Conservation (phyloP, 495 filamentous ascomycete species). For the Astrothelium macrocarpum region DNA sequence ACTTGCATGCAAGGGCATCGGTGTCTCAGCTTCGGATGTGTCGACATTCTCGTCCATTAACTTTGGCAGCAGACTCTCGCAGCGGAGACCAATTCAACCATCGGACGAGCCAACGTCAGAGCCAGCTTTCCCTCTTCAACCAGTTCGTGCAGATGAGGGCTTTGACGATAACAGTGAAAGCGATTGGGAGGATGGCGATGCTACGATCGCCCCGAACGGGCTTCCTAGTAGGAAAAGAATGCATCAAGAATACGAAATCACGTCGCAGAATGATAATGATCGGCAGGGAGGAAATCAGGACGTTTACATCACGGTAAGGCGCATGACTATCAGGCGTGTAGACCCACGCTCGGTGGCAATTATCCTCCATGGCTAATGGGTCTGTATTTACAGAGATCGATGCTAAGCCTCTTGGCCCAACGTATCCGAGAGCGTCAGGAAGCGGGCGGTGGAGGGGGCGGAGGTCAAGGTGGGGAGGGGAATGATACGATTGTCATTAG, state of each 20-base stretch:
- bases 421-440: conserved; percentile 34
- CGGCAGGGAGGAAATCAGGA: conserved; percentile 52
- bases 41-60: conserved; percentile 33
- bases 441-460: conserved; percentile 14
- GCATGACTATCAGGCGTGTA: no score
- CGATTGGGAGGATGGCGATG: conserved; percentile 23
- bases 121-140: conserved; percentile 2
- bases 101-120: conserved; percentile 9
- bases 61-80: conserved; percentile 15
- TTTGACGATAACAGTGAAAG: conserved; percentile 9
- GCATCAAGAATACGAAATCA: conserved; percentile 54
- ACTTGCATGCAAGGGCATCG: conserved; percentile 46
- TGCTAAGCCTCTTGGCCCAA: conserved; percentile 48
- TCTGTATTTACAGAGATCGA: conserved; percentile 39
- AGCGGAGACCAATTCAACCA: background rate
- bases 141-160: background rate
- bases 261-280: conserved; percentile 54
- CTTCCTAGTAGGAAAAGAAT: conserved; percentile 50
- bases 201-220: conserved; percentile 29
- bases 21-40: conserved; percentile 35
- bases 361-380: no score
- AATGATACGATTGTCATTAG: conserved; percentile 32
- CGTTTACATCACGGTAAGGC: conserved; percentile 55
- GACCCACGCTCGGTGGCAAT: no score
- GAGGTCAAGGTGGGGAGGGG: conserved; percentile 18